A percentile compares a stretch with the other conserved stretches of the same genome.
Conservation (phyloP, 2,329 filamentous ascomycete species). For the Cercospora sesami region DNA sequence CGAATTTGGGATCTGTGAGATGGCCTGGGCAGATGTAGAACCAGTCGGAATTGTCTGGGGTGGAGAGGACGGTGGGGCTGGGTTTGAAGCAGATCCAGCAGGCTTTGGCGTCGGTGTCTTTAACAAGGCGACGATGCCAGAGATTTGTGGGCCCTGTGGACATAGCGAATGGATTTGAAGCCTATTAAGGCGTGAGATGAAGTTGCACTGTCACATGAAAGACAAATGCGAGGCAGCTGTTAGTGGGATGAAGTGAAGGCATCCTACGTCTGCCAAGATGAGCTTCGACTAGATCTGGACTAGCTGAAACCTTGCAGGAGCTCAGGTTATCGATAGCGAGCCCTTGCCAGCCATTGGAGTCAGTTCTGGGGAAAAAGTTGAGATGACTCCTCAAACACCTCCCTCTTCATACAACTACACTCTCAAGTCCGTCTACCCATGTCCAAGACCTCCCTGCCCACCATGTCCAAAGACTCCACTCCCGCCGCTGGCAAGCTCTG, state of each 20-base stretch:
- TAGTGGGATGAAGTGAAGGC: constrained; percentile 9
- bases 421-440: background rate
- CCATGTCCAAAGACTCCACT: constrained; percentile 21
- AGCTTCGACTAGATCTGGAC: background rate
- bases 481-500: constrained; percentile 53
- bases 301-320: constrained; percentile 1
- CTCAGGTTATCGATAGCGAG: background rate
- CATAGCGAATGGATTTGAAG: constrained; percentile 17
- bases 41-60: constrained; percentile 79
- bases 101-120: constrained; percentile 75
- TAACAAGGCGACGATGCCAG: constrained; percentile 83
- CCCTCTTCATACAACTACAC: background rate
- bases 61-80: constrained; percentile 82
- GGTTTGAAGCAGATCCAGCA: constrained; percentile 93
- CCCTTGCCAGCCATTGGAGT: constrained; percentile 5
- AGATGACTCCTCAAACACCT: constrained; percentile 1
- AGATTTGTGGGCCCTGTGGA: constrained; percentile 72
- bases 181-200: background rate
- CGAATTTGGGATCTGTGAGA: constrained; percentile 80
- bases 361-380: constrained; percentile 7
- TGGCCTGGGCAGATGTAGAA: constrained; percentile 88
- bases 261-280: constrained; percentile 1
- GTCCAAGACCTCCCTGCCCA: background rate
- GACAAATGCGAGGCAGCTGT: constrained; percentile 14
- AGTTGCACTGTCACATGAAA: constrained; percentile 12